Evolutionary conservation across 352 stramenopile genomes (phyloP).

Genomic region (Phytophthora tentaculata): DNA sequence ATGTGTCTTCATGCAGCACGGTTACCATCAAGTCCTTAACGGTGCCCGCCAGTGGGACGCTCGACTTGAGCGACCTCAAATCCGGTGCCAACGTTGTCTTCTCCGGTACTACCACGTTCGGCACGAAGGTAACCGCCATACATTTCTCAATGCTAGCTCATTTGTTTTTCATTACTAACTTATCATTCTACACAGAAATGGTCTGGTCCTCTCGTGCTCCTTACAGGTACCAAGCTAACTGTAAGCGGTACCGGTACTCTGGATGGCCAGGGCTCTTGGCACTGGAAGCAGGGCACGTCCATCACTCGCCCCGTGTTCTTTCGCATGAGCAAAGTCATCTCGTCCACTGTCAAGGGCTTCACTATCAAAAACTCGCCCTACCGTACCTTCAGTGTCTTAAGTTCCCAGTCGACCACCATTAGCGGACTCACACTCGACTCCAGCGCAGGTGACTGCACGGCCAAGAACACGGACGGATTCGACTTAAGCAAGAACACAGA

Average conservation of each 20-base stretch:
- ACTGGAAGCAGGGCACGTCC: constrained; percentile 42
- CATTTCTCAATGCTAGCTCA: too few species aligned
- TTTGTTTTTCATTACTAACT: too few species aligned
- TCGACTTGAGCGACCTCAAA: constrained; percentile 9
- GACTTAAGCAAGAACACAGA: constrained; percentile 33
- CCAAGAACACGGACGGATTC: constrained; percentile 39
- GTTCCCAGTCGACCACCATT: constrained; percentile 28
- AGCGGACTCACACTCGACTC: constrained; percentile 40
- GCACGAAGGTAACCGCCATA: background rate
- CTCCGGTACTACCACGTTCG: background rate
- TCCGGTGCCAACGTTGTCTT: background rate
- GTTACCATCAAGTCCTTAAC: constrained; percentile 27
- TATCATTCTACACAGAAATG: background rate
- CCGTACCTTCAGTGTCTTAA: constrained; percentile 33
- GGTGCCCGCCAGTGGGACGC: constrained; percentile 15
- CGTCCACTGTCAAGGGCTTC: constrained; percentile 33
- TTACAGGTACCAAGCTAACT: constrained; percentile 25
- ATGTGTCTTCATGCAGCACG: constrained; percentile 25
- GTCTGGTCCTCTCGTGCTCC: constrained; percentile 19
- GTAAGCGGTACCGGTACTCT: constrained; percentile 37
- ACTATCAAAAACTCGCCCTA: constrained; percentile 37
- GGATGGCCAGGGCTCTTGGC: constrained; percentile 41
- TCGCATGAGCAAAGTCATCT: constrained; percentile 1
- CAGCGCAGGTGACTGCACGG: constrained; percentile 22
- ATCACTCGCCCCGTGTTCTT: constrained; percentile 35